A percentile compares a stretch with the other conserved stretches of the same genome.
phyloP scores from a whole-genome alignment of 2,329 filamentous ascomycete genomes.

The Trichoderma sp. region DNA sequence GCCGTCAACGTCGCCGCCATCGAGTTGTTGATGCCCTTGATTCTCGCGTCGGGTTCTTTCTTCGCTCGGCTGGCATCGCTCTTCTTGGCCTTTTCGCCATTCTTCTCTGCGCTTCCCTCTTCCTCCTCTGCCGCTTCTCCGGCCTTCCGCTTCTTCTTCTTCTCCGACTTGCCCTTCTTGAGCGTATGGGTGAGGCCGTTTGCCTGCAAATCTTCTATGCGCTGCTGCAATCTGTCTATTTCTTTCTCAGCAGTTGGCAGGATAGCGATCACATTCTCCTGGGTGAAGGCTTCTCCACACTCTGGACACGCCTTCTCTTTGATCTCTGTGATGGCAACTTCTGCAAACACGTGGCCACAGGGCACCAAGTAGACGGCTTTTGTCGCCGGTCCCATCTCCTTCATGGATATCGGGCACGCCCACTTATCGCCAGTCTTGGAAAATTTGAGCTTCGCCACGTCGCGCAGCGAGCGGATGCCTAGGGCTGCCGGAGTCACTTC shows the following conservation, averaged over 20 bases:
- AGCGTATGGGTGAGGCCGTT: conserved; percentile 80
- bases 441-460: conserved; percentile 86
- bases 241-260: conserved; percentile 73
- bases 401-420: conserved; percentile 86
- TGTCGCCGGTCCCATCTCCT: conserved; percentile 75
- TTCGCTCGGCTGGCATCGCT: conserved; percentile 35
- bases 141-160: conserved; percentile 71
- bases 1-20: conserved; percentile 83
- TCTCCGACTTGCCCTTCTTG: conserved; percentile 71
- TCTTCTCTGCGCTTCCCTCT: conserved; percentile 36
- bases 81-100: conserved; percentile 29
- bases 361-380: conserved; percentile 89
- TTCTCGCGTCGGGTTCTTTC: conserved; percentile 41
- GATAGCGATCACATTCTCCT: conserved; percentile 80
- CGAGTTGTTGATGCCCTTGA: conserved; percentile 79
- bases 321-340: conserved; percentile 82
- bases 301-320: conserved; percentile 63
- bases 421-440: conserved; percentile 57
- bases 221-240: conserved; percentile 64
- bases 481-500: conserved; percentile 50
- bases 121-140: conserved; percentile 43
- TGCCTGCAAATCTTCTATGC: conserved; percentile 69
- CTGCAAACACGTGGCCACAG: conserved; percentile 92
- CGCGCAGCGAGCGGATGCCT: conserved; percentile 77
- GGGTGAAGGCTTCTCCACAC: conserved; percentile 74